Evolutionary conservation across 768 basidiomycete species (phyloP).

Genomic region (Suillus subluteus): DNA sequence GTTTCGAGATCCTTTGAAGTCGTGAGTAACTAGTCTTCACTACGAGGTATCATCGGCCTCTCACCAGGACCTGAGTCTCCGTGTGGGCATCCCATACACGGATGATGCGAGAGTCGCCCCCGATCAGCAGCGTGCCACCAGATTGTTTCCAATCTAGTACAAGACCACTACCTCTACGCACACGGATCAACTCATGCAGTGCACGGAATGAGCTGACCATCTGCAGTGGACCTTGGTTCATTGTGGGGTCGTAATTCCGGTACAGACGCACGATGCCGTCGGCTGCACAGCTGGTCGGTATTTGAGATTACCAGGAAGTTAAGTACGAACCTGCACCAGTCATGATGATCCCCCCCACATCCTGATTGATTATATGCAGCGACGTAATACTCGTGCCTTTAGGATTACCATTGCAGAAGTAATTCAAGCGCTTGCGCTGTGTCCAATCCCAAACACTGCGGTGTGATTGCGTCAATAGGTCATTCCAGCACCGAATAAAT

Average conservation of each 20-base stretch:
- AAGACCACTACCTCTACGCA: conserved; percentile 80
- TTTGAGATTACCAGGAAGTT: background rate
- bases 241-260: conserved; percentile 83
- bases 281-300: conserved; percentile 48
- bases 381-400: conserved; percentile 83
- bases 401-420: conserved; percentile 90
- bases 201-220: conserved; percentile 95
- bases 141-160: conserved; percentile 94
- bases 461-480: conserved; percentile 6
- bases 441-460: conserved; percentile 95
- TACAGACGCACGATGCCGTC: conserved; percentile 93
- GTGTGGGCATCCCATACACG: conserved; percentile 95
- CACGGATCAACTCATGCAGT: conserved; percentile 73
- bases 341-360: conserved; percentile 87
- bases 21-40: conserved; percentile 10
- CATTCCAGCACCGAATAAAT: conserved; percentile 1
- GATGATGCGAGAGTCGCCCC: conserved; percentile 88
- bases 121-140: conserved; percentile 82
- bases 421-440: conserved; percentile 70
- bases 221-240: conserved; percentile 75
- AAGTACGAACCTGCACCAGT: conserved; percentile 75
- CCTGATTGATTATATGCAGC: conserved; percentile 93
- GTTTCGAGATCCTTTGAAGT: conserved; percentile 79
- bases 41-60: conserved; percentile 24
- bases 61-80: conserved; percentile 75